Evolutionary conservation across 805 yeast genomes (phyloP).

Genomic region (Ogataea pini): DNA sequence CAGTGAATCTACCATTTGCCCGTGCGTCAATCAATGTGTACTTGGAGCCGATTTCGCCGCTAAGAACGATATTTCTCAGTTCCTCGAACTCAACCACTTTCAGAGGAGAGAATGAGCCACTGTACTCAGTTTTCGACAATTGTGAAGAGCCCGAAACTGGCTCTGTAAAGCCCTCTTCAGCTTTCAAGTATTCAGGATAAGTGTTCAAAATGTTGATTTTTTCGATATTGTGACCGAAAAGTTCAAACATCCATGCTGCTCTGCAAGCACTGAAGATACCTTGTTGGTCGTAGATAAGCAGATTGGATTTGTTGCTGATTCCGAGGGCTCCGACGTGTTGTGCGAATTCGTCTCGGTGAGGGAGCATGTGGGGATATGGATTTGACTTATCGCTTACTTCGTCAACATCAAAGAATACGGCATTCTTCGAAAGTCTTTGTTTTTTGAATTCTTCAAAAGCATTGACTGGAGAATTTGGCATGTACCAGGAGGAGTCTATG

Average conservation of each 20-base stretch:
- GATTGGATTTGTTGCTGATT: constrained; percentile 50
- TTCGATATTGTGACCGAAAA: constrained; percentile 66
- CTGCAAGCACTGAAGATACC: constrained; percentile 90
- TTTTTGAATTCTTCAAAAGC: constrained; percentile 58
- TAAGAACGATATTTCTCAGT: constrained; percentile 55
- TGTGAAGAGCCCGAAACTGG: constrained; percentile 22
- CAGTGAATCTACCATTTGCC: constrained; percentile 70
- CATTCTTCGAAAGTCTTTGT: constrained; percentile 57
- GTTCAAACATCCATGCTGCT: constrained; percentile 85
- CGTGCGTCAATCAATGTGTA: constrained; percentile 81
- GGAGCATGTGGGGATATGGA: constrained; percentile 90
- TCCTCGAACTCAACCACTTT: constrained; percentile 71
- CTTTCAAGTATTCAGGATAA: constrained; percentile 41
- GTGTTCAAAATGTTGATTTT: constrained; percentile 70
- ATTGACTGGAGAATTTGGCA: constrained; percentile 70
- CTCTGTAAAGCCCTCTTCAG: background rate
- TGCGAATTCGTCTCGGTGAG: constrained; percentile 58
- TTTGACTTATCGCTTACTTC: constrained; percentile 58
- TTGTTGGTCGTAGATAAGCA: constrained; percentile 81
- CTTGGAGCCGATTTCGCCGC: constrained; percentile 43
- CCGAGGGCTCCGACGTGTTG: constrained; percentile 56
- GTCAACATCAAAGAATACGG: constrained; percentile 81
- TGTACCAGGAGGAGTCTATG: constrained; percentile 89
- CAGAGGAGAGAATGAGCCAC: constrained; percentile 39
- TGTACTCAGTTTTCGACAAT: constrained; percentile 34